These are phyloP conservation scores for Alternaria burnsii DNA, from an alignment of 2,329 filamentous ascomycete species.

Conservation along the genomic window DNA sequence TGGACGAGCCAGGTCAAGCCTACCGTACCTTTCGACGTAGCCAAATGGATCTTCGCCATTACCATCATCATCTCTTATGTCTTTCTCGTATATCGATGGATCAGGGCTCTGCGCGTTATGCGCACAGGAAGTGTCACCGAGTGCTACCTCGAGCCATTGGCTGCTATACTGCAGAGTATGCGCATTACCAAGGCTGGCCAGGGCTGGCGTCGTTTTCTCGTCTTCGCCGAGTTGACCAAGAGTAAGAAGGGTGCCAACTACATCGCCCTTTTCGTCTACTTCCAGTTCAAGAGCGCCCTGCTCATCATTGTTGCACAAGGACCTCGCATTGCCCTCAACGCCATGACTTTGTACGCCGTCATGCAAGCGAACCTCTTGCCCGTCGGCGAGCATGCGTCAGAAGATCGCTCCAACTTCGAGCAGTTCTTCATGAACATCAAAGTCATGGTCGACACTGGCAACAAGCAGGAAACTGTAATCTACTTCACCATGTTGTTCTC, in stretches of 20 bases:
- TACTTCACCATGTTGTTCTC: slow-evolving; percentile 94
- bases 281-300: slow-evolving; percentile 81
- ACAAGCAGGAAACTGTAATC: slow-evolving; percentile 82
- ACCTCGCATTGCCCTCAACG: slow-evolving; percentile 90
- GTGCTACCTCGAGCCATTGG: slow-evolving; percentile 88
- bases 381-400: slow-evolving; percentile 61
- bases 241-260: slow-evolving; percentile 92
- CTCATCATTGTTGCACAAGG: slow-evolving; percentile 90
- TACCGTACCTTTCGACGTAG: slow-evolving; percentile 76
- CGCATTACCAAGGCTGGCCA: slow-evolving; percentile 73
- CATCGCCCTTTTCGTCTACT: slow-evolving; percentile 89
- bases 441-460: slow-evolving; percentile 70
- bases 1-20: slow-evolving; percentile 89
- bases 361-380: slow-evolving; percentile 78
- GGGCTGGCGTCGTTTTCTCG: slow-evolving; percentile 89
- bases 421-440: slow-evolving; percentile 87
- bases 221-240: slow-evolving; percentile 90
- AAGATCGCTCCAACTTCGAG: slow-evolving; percentile 69
- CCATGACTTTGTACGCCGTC: slow-evolving; percentile 84
- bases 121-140: slow-evolving; percentile 85
- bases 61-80: slow-evolving; percentile 92
- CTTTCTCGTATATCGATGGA: slow-evolving; percentile 80
- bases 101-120: slow-evolving; percentile 83
- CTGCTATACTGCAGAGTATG: slow-evolving; percentile 83
- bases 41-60: slow-evolving; percentile 93